These are phyloP conservation scores for Penicillium sp. DNA, from an alignment of 2,329 filamentous ascomycete genomes.

Conservation along the genomic window DNA sequence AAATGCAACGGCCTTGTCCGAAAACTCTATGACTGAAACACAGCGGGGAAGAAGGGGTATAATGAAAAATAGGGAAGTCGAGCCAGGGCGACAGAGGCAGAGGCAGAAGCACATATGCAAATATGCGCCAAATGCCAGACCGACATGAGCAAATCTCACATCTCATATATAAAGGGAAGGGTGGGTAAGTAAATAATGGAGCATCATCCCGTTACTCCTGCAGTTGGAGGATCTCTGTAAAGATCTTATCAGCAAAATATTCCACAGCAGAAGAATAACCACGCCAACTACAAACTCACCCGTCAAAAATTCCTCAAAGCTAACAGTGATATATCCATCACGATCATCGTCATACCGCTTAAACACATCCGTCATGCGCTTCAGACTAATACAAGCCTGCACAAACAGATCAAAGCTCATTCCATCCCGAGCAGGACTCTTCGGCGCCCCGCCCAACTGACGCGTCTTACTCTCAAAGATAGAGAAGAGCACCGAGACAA, in stretches of 20 bases:
- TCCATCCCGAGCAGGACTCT: constrained; percentile 52
- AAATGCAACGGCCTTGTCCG: constrained; percentile 7
- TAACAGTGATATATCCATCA: constrained; percentile 86
- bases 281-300: constrained; percentile 45
- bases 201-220: constrained; percentile 33
- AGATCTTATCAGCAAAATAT: not conserved
- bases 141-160: not conserved
- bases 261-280: not conserved
- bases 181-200: too few relatives aligned
- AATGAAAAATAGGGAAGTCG: not conserved
- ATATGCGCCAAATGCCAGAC: not conserved
- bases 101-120: not conserved
- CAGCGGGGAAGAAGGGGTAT: not conserved
- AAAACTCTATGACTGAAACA: constrained; percentile 13
- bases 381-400: constrained; percentile 93
- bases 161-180: not conserved
- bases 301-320: constrained; percentile 79
- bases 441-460: constrained; percentile 42
- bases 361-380: constrained; percentile 98
- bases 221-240: constrained; percentile 40
- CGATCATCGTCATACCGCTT: constrained; percentile 98
- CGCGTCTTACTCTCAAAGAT: constrained; percentile 73
- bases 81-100: not conserved
- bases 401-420: constrained; percentile 97
- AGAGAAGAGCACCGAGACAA: constrained; percentile 81